Evolutionary conservation across 2,329 filamentous ascomycete genomes (phyloP).

Genomic region (Daldinia sp.): DNA sequence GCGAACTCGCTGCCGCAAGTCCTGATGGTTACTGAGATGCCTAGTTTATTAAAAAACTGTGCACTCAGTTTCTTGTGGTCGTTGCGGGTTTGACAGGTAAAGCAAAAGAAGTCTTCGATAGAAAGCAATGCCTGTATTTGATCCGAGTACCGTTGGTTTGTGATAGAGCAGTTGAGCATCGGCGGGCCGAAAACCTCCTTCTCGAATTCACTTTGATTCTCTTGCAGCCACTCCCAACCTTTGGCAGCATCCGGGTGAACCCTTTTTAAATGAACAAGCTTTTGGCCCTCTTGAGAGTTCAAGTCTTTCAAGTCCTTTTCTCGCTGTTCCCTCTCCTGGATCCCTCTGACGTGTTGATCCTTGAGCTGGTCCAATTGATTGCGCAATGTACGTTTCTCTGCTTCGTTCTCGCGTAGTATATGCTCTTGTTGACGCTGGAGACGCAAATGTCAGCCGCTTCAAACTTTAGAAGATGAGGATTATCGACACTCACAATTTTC

Average conservation of each 20-base stretch:
- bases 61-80: conserved; percentile 79
- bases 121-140: conserved; percentile 62
- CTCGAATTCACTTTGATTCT: conserved; percentile 74
- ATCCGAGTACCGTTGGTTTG: conserved; percentile 71
- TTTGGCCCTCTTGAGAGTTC: conserved; percentile 78
- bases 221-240: conserved; percentile 84
- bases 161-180: conserved; percentile 80
- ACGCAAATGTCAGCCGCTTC: conserved; percentile 40
- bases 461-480: background rate
- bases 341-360: conserved; percentile 53
- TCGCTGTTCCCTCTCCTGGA: conserved; percentile 49
- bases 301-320: conserved; percentile 65
- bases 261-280: conserved; percentile 69
- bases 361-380: conserved; percentile 51
- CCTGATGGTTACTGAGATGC: conserved; percentile 76
- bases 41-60: conserved; percentile 69
- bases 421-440: conserved; percentile 68
- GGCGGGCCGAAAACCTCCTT: conserved; percentile 83
- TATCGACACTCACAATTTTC: conserved; percentile 67
- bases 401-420: conserved; percentile 59
- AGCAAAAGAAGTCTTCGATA: conserved; percentile 64
- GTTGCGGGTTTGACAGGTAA: conserved; percentile 77
- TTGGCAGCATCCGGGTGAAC: conserved; percentile 69
- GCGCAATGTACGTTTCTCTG: conserved; percentile 50
- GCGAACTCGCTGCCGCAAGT: conserved; percentile 64